Base-by-base conservation (phyloP, 2,329 filamentous ascomycete species). In the Nemania bipapillata region DNA sequence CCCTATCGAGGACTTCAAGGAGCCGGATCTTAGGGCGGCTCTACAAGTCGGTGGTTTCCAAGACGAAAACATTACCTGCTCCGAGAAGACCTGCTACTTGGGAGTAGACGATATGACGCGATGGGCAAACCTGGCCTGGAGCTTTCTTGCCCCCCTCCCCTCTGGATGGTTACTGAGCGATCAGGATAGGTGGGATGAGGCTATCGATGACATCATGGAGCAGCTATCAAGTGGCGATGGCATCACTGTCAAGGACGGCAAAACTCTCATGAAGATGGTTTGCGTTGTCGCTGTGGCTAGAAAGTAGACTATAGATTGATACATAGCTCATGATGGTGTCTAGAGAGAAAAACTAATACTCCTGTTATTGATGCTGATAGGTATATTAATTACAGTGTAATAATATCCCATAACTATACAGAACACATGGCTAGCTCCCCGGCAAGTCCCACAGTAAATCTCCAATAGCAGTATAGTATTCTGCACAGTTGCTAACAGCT, bases 41-140 rank as follows among this genome's bases (percentile, higher is more conserved):
- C 62, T 65, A 7, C 2, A 59, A 26, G 54, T n/a, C 40, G 62
- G 62, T 3, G 17, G 40, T 20, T 45, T 45, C 17, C n/a, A 45
- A 17, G 3, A n/a, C 7, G 15, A 45, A 45, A 15, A 45, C 7
- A 45, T n/a, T n/a, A 37, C n/a, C 11, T 55, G 37, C 26, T 11
- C 52, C 20, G 11, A 24, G 3, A 66, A 22, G 42, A 55, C 26
- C 8, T 37, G 17, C 24, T 60, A 45, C 35, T 54, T 66, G 3
- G 65, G 45, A 15, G 54, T 71, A 4, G 22, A 47, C 6, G 66
- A 65, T 49, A 11, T 69, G 6, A 63, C 59, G 62, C 47, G 71
- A 3, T 71, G 63, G 59, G 64, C 66, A 15, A 63, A 73, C 35
- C 47, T 73, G 5, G 63, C 69, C 35, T 72, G 70, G 69, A 72